Conservation (phyloP, 2,329 filamentous ascomycete genomes). For the Nigrospora sphaerica region DNA sequence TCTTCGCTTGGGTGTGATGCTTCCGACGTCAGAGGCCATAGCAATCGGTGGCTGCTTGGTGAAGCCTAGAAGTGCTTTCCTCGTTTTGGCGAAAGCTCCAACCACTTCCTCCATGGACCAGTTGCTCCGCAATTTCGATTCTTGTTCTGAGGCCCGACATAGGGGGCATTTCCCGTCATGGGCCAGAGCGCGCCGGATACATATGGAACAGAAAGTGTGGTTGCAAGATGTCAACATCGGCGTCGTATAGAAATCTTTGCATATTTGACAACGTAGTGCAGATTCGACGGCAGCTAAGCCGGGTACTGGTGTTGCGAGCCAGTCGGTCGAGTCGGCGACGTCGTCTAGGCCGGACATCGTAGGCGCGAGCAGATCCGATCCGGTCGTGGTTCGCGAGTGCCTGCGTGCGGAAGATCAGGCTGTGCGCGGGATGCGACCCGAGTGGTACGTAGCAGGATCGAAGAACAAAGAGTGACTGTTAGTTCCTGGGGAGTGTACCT, state of each 20-base stretch:
- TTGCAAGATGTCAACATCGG: constrained; percentile 93
- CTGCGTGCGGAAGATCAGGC: neutral
- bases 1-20: constrained; percentile 30
- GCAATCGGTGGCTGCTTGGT: constrained; percentile 30
- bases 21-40: constrained; percentile 14
- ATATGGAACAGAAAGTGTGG: constrained; percentile 95
- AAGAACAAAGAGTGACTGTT: no score
- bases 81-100: constrained; percentile 63
- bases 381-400: neutral
- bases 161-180: constrained; percentile 82
- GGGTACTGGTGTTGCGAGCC: constrained; percentile 64
- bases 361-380: no score
- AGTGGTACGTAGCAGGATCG: no score
- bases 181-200: constrained; percentile 80
- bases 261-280: constrained; percentile 88
- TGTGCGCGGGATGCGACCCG: no score
- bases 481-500: no score
- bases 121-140: constrained; percentile 77
- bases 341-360: constrained; percentile 18
- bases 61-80: constrained; percentile 55
- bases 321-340: constrained; percentile 77
- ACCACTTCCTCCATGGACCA: constrained; percentile 81
- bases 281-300: constrained; percentile 68
- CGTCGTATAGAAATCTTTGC: constrained; percentile 93
- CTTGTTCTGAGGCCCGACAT: constrained; percentile 73